phyloP scores from a whole-genome alignment of 176 grass and related monocot genomes.

The Metroxylon sagu region DNA sequence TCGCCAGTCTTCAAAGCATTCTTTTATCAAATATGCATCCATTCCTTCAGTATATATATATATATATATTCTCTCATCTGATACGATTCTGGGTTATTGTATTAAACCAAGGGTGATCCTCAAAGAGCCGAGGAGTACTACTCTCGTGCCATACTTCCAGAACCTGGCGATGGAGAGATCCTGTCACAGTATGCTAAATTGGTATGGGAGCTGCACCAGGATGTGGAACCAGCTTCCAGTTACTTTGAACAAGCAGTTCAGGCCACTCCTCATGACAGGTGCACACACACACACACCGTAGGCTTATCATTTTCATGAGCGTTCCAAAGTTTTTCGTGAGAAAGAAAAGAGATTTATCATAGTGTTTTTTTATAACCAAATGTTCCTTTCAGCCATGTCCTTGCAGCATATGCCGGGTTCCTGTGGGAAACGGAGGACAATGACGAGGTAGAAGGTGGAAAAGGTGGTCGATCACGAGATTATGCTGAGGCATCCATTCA shows the following conservation, averaged over 20 bases:
- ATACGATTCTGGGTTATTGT: neutral
- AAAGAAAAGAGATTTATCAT: no score
- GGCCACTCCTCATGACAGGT: conserved; percentile 35
- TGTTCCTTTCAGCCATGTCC: conserved; percentile 40
- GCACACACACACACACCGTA: no score
- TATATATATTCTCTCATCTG: neutral
- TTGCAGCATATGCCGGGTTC: conserved; percentile 61
- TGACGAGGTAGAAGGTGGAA: conserved; percentile 12
- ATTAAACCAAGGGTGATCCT: conserved; percentile 47
- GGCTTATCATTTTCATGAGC: no score
- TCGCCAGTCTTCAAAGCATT: no score
- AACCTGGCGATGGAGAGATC: conserved; percentile 69
- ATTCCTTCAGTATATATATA: no score
- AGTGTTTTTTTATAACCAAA: no score
- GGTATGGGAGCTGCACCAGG: conserved; percentile 69
- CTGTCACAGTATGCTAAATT: conserved; percentile 86
- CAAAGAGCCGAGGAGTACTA: conserved; percentile 84
- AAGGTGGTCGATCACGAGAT: conserved; percentile 13
- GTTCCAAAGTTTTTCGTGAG: no score
- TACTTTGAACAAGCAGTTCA: conserved; percentile 64
- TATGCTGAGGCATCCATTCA: conserved; percentile 1
- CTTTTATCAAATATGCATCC: no score
- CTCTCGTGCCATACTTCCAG: conserved; percentile 71
- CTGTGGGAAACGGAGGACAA: conserved; percentile 65
- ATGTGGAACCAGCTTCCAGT: conserved; percentile 63